phyloP scores from a whole-genome alignment of 352 stramenopile genomes.

The Phytophthora vignae region DNA sequence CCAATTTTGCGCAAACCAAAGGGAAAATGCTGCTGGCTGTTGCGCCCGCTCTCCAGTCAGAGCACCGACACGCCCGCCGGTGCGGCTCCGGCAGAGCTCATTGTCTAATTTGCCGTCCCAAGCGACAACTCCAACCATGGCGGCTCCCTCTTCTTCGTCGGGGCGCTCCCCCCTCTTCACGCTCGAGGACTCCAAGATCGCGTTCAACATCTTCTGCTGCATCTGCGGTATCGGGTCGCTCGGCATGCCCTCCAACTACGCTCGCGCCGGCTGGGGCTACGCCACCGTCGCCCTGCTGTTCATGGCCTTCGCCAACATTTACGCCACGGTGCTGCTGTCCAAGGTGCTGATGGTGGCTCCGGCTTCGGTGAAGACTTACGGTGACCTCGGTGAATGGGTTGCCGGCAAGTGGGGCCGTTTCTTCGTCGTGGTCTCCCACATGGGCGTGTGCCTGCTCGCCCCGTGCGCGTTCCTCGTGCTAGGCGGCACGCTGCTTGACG shows the following conservation, averaged over 20 bases:
- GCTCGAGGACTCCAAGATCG: slow-evolving; percentile 54
- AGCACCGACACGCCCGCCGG: slow-evolving; percentile 15
- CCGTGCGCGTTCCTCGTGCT: slow-evolving; percentile 60
- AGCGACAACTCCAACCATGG: slow-evolving; percentile 11
- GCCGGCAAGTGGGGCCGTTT: slow-evolving; percentile 47
- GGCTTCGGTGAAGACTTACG: slow-evolving; percentile 54
- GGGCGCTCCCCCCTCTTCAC: slow-evolving; percentile 41
- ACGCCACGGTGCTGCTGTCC: slow-evolving; percentile 49
- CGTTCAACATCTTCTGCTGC: slow-evolving; percentile 58
- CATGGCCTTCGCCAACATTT: slow-evolving; percentile 61
- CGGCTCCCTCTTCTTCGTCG: slow-evolving; percentile 8
- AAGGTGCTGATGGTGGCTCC: slow-evolving; percentile 62
- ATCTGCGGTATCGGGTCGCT: slow-evolving; percentile 64
- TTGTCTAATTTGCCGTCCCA: slow-evolving; percentile 22
- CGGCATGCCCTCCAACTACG: slow-evolving; percentile 64
- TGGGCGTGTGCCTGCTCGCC: slow-evolving; percentile 49
- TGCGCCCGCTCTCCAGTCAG: slow-evolving; percentile 21
- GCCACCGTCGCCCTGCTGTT: slow-evolving; percentile 53
- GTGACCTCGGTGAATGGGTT: slow-evolving; percentile 56
- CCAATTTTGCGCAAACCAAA: slow-evolving; percentile 28
- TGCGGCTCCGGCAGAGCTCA: background rate
- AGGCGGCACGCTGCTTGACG: slow-evolving; percentile 45
- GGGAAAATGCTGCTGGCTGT: slow-evolving; percentile 32
- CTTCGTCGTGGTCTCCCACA: slow-evolving; percentile 46
- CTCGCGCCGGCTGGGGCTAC: slow-evolving; percentile 47